Base-by-base conservation (phyloP, 2,329 filamentous ascomycete species). In the Diaporthe eres region DNA sequence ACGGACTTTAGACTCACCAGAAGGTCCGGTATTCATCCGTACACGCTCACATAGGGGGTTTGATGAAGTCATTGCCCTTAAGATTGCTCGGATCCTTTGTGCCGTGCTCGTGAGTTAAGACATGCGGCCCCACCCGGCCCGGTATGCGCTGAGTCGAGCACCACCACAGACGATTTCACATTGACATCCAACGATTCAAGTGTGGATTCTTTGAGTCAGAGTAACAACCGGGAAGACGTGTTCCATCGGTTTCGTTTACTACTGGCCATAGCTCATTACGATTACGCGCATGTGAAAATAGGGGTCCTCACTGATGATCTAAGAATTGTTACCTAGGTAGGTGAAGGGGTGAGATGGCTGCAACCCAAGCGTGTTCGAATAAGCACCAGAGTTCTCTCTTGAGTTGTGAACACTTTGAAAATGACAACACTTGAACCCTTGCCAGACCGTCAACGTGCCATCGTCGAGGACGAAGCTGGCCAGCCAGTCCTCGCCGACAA, bases 121-220 rank as follows among this genome's bases (percentile, higher is more conserved):
- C 31, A 28, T 25, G 13, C 34, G 58, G 58, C 58, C 34, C 58
- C 58, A 61, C 34, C 10, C 12, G 58, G 37, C 58, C 8, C 58
- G 37, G 22, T 7, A 10, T 61, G 9, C 1, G 37, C 58, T 61
- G 58, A 61, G 37, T 61, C 58, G 58, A 42, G 58, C 58, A 42
- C 22, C n/a, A 58, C 6, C 34, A 25, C 58, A 28, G 58, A 9
- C 34, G 22, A 61, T 42, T 42, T 61, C 34, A 61, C 34, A 25
- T 25, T 25, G n/a, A 61, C 34, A 25, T 34, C 13, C 22, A 25
- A 28, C 58, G 34, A 61, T 61, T 42, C 58, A 42, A 39, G 12
- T 61, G 58, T 61, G 34, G 58, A 39, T 61, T 17, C 7, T 42
- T 61, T 25, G 37, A 61, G 58, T 61, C 58, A 61, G 58, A 61